A percentile compares a stretch with the other conserved stretches of the same genome.
Evolutionary conservation across 2,329 filamentous ascomycete species (phyloP).

Genomic region (Cryphonectria parasitica): DNA sequence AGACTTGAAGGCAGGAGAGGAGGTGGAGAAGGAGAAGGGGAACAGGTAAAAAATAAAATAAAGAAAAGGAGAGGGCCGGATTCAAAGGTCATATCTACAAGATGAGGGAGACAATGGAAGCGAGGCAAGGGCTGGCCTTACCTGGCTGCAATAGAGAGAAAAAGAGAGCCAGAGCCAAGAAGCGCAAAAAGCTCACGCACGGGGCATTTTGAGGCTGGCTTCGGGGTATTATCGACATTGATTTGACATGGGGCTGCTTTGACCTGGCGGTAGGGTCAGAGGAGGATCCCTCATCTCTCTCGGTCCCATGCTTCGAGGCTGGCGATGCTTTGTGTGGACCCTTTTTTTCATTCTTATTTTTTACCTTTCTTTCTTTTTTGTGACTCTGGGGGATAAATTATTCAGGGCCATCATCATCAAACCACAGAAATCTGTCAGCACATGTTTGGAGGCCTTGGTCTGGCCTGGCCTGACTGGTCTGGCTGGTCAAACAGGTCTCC

Average conservation of each 20-base stretch:
- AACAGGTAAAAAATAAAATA: background rate
- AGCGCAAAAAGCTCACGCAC: background rate
- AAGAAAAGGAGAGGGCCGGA: background rate
- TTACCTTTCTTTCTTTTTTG: background rate
- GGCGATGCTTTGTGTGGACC: background rate
- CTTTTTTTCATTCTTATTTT: background rate
- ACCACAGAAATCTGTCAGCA: background rate
- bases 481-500: background rate
- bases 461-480: no score
- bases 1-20: background rate
- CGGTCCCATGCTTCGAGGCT: constrained; percentile 1
- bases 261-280: background rate
- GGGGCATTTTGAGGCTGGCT: constrained; percentile 9
- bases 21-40: background rate
- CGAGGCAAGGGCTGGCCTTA: background rate
- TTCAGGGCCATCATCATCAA: background rate
- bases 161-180: background rate
- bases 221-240: constrained; percentile 5
- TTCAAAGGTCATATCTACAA: background rate
- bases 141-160: background rate
- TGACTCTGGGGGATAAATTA: background rate
- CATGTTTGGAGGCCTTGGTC: background rate
- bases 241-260: background rate
- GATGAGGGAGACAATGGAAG: background rate
- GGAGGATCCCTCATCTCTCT: constrained; percentile 7